phyloP scores from a whole-genome alignment of 1,284 basidiomycete species.

The Exobasidium cylindrosporum region DNA sequence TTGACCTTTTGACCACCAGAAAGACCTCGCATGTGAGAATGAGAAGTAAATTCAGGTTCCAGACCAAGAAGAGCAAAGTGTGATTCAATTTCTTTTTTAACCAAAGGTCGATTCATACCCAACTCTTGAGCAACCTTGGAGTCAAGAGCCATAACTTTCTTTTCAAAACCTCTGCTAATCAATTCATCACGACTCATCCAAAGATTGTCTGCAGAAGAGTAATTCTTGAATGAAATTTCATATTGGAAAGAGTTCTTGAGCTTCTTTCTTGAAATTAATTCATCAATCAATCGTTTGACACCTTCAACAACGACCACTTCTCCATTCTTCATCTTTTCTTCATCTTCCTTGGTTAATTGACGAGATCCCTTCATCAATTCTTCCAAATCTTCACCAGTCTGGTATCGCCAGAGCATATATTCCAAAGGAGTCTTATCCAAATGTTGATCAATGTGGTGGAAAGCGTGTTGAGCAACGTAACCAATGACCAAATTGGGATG shows the following conservation, averaged over 20 bases:
- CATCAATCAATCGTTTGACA: slow-evolving; percentile 54
- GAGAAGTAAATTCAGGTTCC: slow-evolving; percentile 55
- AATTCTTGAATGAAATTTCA: slow-evolving; percentile 55
- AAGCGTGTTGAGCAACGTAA: slow-evolving; percentile 56
- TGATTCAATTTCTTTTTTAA: slow-evolving; percentile 55
- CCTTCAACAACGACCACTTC: slow-evolving; percentile 52
- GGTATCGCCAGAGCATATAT: slow-evolving; percentile 57
- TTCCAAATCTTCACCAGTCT: slow-evolving; percentile 56
- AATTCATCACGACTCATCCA: slow-evolving; percentile 53
- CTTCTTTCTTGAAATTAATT: slow-evolving; percentile 54
- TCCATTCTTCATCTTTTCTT: slow-evolving; percentile 51
- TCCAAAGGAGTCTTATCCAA: slow-evolving; percentile 55
- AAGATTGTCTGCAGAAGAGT: slow-evolving; percentile 54
- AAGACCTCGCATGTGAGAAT: slow-evolving; percentile 56
- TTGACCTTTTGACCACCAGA: slow-evolving; percentile 56
- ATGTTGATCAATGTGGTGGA: slow-evolving; percentile 57
- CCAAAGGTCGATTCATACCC: slow-evolving; percentile 53
- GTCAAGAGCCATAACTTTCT: slow-evolving; percentile 52
- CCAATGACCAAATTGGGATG: slow-evolving; percentile 56
- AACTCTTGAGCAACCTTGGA: slow-evolving; percentile 49
- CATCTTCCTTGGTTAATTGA: slow-evolving; percentile 45
- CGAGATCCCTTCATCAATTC: slow-evolving; percentile 53
- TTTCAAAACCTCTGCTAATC: slow-evolving; percentile 51
- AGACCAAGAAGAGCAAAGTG: slow-evolving; percentile 56
- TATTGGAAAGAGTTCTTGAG: slow-evolving; percentile 56